Evolutionary conservation across 768 basidiomycete species (phyloP).

Genomic region (Lentinula detonsa): DNA sequence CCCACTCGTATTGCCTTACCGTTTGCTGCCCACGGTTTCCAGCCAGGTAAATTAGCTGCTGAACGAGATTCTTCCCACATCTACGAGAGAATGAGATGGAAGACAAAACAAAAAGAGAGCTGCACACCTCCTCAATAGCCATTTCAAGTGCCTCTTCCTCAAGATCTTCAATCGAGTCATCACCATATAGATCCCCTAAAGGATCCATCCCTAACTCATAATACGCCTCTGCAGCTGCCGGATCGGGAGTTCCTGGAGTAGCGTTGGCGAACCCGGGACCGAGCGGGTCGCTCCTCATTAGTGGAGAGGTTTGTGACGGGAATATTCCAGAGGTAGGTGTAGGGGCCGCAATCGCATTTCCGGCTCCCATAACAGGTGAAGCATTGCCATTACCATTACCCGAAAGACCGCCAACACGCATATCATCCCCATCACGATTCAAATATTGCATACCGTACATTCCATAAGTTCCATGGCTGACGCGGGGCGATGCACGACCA

Average conservation of each 20-base stretch:
- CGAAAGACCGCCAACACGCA: slow-evolving; percentile 17
- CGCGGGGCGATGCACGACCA: slow-evolving; percentile 18
- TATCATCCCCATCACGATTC: slow-evolving; percentile 59
- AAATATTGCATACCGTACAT: slow-evolving; percentile 64
- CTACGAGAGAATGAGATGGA: background rate
- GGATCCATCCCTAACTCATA: slow-evolving; percentile 2
- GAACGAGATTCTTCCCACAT: slow-evolving; percentile 42
- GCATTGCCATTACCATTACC: background rate
- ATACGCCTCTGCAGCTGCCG: slow-evolving; percentile 11
- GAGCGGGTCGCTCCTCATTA: background rate
- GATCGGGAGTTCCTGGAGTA: slow-evolving; percentile 14
- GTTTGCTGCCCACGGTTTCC: slow-evolving; percentile 71
- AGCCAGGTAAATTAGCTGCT: slow-evolving; percentile 17
- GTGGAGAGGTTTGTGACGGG: background rate
- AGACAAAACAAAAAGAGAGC: background rate
- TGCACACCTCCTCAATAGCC: slow-evolving; percentile 56
- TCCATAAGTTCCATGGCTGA: slow-evolving; percentile 18
- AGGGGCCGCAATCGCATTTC: background rate
- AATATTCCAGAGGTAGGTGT: background rate
- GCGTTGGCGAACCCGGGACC: slow-evolving; percentile 9
- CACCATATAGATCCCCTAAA: slow-evolving; percentile 18
- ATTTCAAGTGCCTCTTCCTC: slow-evolving; percentile 69
- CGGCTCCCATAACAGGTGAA: background rate
- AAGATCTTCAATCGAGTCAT: slow-evolving; percentile 24
- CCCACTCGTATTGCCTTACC: slow-evolving; percentile 65